Evolutionary conservation across 2,329 filamentous ascomycete species (phyloP), one percentile per base, ranked within the genome.

Genomic region (Colletotrichum tamarilloi): DNA sequence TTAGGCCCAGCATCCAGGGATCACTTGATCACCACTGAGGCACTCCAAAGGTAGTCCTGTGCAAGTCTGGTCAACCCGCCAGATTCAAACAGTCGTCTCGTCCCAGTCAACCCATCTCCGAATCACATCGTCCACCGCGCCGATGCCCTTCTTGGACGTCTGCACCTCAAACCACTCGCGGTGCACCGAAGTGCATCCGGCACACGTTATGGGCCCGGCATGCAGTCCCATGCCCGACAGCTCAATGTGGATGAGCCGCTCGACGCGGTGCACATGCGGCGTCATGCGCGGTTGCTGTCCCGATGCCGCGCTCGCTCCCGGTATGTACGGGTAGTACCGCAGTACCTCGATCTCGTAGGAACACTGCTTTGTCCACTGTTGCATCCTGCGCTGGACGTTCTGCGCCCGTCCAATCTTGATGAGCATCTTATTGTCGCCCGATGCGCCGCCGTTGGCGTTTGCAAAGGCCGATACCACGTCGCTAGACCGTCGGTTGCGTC

Each of bases 91-190:
- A 24, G 75, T 82, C 30, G 76, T 82, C 82, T 94, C 93, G 67
- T 93, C 94, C 95, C 95, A 98, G 12, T 90, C 89, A 9, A 95
- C 92, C 97, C 97, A 99, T 76, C 95, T 85, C 79, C 92, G 90
- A 53, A 98, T 92, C 72, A 95, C 90, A 76, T 93, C 86, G 75
- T 90, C 85, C 85, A 90, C 86, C 84, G 89, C 87, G 73, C 87
- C 90, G 3, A 98, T 87, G 0, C 92, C 94, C 32, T 92, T 88
- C 75, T 92, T 89, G 26, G 86, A 92, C 0, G 94, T 94, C 74
- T 94, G 91, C 1, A 98, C 92, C 83, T 97, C 94, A 81, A 99
- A 99, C 96, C 96, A 99, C 84, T 99, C 97, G 65, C 92, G 87
- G 82, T 99, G 97, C 77, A 95, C 92, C 79, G 92, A 92, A 2